These are phyloP conservation scores for Lupinus albus DNA, from an alignment of 306 rosid species.

Conservation along the genomic window DNA sequence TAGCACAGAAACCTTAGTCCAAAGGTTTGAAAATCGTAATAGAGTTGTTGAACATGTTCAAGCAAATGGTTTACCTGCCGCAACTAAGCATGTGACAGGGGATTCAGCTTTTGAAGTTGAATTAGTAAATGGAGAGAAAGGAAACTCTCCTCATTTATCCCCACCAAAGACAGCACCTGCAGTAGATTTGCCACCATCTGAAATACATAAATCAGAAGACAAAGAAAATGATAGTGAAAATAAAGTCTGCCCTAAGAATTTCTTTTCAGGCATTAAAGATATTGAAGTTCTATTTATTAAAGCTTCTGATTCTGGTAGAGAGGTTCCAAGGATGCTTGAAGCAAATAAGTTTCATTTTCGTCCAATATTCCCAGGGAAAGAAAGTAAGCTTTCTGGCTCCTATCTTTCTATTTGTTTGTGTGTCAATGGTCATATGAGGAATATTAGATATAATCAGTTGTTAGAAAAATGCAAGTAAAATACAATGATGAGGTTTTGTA, in stretches of 20 bases:
- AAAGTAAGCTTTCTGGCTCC: slow-evolving; percentile 59
- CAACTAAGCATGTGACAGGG: slow-evolving; percentile 47
- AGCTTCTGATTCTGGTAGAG: slow-evolving; percentile 86
- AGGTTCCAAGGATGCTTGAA: slow-evolving; percentile 98
- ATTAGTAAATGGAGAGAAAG: slow-evolving; percentile 54
- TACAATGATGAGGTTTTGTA: slow-evolving; percentile 27
- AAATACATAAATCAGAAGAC: slow-evolving; percentile 45
- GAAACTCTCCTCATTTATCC: slow-evolving; percentile 57
- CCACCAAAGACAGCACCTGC: slow-evolving; percentile 50
- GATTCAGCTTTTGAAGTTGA: slow-evolving; percentile 60
- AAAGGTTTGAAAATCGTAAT: slow-evolving; percentile 72
- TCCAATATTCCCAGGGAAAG: slow-evolving; percentile 68
- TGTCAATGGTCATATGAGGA: slow-evolving; percentile 24
- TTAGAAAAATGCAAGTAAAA: not conserved
- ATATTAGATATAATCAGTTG: slow-evolving; percentile 18
- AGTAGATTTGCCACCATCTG: slow-evolving; percentile 49
- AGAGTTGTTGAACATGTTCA: slow-evolving; percentile 58
- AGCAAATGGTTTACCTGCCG: slow-evolving; percentile 47
- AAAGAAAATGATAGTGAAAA: slow-evolving; percentile 61
- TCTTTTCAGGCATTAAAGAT: slow-evolving; percentile 79
- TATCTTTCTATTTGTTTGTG: slow-evolving; percentile 19
- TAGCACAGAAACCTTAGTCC: slow-evolving; percentile 61
- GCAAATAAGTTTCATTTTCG: slow-evolving; percentile 93
- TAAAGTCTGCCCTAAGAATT: slow-evolving; percentile 68
- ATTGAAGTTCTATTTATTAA: slow-evolving; percentile 69